These are phyloP conservation scores for Ustilago esculenta DNA, from an alignment of 1,284 basidiomycete genomes.

Conservation along the genomic window DNA sequence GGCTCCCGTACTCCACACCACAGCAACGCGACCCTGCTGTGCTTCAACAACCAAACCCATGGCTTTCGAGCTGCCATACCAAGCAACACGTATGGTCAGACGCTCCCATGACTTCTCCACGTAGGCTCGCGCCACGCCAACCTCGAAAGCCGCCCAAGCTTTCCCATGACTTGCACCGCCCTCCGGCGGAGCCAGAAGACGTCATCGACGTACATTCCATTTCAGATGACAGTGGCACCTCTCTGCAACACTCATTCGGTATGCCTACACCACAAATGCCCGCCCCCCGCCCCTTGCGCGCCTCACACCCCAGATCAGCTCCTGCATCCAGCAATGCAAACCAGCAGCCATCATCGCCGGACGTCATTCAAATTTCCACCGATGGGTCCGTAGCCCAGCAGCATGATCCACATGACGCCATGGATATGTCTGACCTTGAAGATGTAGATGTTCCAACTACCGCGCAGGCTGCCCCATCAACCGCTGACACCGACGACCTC, in stretches of 20 bases:
- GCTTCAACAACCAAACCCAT: no score
- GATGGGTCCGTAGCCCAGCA: conserved; percentile 21
- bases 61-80: neutral
- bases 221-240: conserved; percentile 13
- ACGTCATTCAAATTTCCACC: conserved; percentile 30
- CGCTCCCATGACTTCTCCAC: conserved; percentile 15
- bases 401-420: conserved; percentile 23
- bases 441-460: conserved; percentile 39
- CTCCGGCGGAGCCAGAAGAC: conserved; percentile 38
- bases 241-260: no score
- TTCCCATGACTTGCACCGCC: conserved; percentile 22
- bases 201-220: conserved; percentile 40
- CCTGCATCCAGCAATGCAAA: neutral
- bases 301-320: conserved; percentile 10
- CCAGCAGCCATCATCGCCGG: conserved; percentile 6
- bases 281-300: neutral
- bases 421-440: conserved; percentile 49
- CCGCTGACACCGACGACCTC: conserved; percentile 24
- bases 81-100: neutral
- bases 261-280: conserved; percentile 24
- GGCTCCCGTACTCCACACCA: no score
- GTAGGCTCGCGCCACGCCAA: conserved; percentile 7
- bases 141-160: conserved; percentile 30
- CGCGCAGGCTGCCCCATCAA: conserved; percentile 7
- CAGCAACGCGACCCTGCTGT: no score